Evolutionary conservation across 163 green algal genomes (phyloP), one percentile per base, ranked within the genome.

Genomic region (Chlamydomonas reinhardtii): DNA sequence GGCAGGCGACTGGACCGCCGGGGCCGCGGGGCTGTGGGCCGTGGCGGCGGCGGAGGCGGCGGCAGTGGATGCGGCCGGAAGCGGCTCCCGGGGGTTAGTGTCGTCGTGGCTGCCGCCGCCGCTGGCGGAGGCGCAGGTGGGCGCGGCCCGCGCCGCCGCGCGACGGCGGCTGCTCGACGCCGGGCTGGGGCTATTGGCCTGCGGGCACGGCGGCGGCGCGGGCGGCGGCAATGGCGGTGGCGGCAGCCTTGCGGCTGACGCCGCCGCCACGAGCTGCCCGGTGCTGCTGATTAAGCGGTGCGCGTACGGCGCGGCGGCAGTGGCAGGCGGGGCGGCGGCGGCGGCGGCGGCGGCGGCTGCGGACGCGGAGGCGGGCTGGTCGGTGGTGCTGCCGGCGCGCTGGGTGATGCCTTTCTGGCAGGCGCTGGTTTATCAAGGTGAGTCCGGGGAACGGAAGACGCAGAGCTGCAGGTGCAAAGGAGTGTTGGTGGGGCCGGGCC

Each of bases 331-430:
- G 19, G 62, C 62, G 62, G 76, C 37, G 56, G 56, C 37, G 19
- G 62, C 62, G 62, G 76, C 37, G 56, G 56, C 37, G 39, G 61
- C 39, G 54, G 29, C 16, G 62, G 37, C 19, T 17, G 43, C 82
- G 17, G 15, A 32, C 4, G 64, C 56, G 15, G 48, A 32, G 27
- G 39, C 69, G 19, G 80, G 80, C 64, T 90, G 86, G 86, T 86
- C 86, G 6, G 14, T 90, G 71, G 72, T 90, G 27, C 48, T 90
- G 27, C 86, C 86, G 11, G 80, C 86, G 0, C 15, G 59, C 64
- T 90, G 86, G 86, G 80, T 90, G 34, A 78, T 85, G 74, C 86
- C 80, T 2, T 69, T 90, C 6, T 90, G 86, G 86, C 35, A 34
- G 25, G 77, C 85, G 9, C 62, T 90, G 16, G 52, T 72, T 39